Evolutionary conservation across 441 rosid genomes (phyloP).

Genomic region (Mallotus japonicus): DNA sequence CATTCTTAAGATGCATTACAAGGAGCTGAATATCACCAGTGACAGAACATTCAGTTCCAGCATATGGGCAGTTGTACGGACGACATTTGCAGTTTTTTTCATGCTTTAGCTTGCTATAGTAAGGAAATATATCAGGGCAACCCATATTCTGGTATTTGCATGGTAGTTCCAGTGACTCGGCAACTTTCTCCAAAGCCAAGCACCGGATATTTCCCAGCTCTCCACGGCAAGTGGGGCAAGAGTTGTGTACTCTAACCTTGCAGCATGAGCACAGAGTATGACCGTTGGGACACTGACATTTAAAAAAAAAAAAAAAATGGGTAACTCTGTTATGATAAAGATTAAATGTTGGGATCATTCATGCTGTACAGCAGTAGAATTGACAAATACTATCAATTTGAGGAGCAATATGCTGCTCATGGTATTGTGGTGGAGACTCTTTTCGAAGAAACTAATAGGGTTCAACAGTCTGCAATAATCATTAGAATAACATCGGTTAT

Average conservation of each 20-base stretch:
- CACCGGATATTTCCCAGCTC: constrained; percentile 88
- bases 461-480: not conserved
- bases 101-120: constrained; percentile 73
- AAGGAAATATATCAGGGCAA: constrained; percentile 69
- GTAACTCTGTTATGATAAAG: constrained; percentile 5
- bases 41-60: constrained; percentile 76
- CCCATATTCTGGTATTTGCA: constrained; percentile 70
- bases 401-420: not conserved
- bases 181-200: constrained; percentile 79
- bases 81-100: constrained; percentile 69
- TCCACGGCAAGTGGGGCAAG: constrained; percentile 77
- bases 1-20: constrained; percentile 67
- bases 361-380: not conserved
- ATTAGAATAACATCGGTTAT: not conserved
- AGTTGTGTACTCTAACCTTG: constrained; percentile 64
- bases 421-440: not conserved
- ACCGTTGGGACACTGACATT: constrained; percentile 75
- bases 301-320: constrained; percentile 15
- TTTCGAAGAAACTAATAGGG: not conserved
- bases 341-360: not conserved
- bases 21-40: constrained; percentile 68
- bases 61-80: constrained; percentile 80
- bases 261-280: constrained; percentile 78
- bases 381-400: not conserved
- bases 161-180: constrained; percentile 69